These are phyloP conservation scores for Toxicodendron radicans DNA, from an alignment of 345 rosid species.

Conservation along the genomic window DNA sequence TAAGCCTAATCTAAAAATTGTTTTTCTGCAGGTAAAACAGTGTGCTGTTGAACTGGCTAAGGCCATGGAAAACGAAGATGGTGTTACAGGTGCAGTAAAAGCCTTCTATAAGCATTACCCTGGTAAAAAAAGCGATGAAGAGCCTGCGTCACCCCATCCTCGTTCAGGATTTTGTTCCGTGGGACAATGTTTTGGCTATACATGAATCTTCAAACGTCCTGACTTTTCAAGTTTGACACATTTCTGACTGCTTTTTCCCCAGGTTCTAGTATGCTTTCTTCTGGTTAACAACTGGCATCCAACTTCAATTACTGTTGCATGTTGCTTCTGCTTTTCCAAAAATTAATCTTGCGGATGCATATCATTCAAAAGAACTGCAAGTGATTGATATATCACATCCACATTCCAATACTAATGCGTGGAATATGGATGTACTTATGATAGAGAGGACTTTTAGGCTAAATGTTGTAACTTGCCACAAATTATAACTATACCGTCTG, in stretches of 20 bases:
- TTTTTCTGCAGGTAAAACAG: conserved; percentile 42
- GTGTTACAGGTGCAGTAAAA: conserved; percentile 53
- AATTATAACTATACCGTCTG: not conserved
- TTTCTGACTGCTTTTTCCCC: not conserved
- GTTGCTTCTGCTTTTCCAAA: not conserved
- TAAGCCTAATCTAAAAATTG: not conserved
- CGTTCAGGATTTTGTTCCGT: conserved; percentile 23
- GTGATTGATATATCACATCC: not conserved
- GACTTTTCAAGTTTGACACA: not conserved
- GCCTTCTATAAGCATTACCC: conserved; percentile 59
- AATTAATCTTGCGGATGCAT: not conserved
- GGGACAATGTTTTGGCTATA: conserved; percentile 36
- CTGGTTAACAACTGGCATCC: not conserved
- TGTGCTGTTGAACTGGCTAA: conserved; percentile 41
- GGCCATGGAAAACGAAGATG: conserved; percentile 53
- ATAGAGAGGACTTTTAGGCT: not conserved
- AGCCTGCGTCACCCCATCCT: conserved; percentile 13
- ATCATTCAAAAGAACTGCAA: not conserved
- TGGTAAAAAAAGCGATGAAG: not conserved
- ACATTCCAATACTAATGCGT: not conserved
- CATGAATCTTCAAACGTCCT: not conserved
- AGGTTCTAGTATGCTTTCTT: not conserved
- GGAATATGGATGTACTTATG: not conserved
- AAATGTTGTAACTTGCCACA: not conserved
- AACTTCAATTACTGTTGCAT: not conserved